phyloP scores from a whole-genome alignment of 371 early-diverging fungal genomes.

The Actinomortierella wolfii region DNA sequence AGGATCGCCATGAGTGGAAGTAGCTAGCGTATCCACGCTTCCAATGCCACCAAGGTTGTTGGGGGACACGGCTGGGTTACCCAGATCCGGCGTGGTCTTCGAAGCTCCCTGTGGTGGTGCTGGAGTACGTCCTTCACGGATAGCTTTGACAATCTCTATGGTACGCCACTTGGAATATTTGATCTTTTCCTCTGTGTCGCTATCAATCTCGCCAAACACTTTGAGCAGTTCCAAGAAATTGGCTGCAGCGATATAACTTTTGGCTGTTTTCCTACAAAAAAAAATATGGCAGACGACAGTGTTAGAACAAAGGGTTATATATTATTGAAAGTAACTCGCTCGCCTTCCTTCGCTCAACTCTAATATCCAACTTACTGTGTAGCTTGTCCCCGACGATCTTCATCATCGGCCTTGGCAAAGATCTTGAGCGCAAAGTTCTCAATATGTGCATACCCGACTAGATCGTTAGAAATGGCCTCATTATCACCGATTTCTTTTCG shows the following conservation, averaged over 20 bases:
- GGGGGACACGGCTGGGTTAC: background rate
- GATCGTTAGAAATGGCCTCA: slow-evolving; percentile 80
- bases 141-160: slow-evolving; percentile 88
- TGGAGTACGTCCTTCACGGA: slow-evolving; percentile 86
- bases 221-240: slow-evolving; percentile 82
- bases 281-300: background rate
- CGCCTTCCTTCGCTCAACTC: background rate
- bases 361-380: slow-evolving; percentile 59
- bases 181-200: slow-evolving; percentile 82
- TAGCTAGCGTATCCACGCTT: background rate
- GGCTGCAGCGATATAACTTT: slow-evolving; percentile 84
- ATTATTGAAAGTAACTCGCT: no score
- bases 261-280: slow-evolving; percentile 75
- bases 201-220: slow-evolving; percentile 79
- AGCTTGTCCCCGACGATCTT: slow-evolving; percentile 83
- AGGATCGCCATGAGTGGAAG: slow-evolving; percentile 6
- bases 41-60: background rate
- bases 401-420: slow-evolving; percentile 92
- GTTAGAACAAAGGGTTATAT: no score
- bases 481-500: slow-evolving; percentile 65
- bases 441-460: slow-evolving; percentile 82
- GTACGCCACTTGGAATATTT: slow-evolving; percentile 97
- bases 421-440: slow-evolving; percentile 89
- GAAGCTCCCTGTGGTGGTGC: slow-evolving; percentile 65
- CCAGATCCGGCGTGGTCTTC: slow-evolving; percentile 3